Evolutionary conservation across 2,329 filamentous ascomycete genomes (phyloP), one percentile per base, ranked within the genome.

Genomic region (Pleoardoris graminearum): DNA sequence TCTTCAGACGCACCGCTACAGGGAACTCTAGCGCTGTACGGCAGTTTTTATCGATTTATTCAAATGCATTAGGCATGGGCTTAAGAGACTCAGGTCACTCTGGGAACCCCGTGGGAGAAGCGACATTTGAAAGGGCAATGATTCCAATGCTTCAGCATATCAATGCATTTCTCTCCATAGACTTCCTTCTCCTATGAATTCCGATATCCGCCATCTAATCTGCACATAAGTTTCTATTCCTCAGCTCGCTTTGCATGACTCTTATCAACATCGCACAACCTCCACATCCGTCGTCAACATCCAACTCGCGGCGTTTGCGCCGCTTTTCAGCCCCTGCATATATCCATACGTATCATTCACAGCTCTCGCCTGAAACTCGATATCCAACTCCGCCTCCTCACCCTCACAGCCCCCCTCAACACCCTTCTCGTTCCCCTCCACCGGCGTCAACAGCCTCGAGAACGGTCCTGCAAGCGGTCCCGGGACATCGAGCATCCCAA

Each of bases 341-440:
- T 11, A 14, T 1, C 30, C 43, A 25, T 22, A 38, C 19, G 16
- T 46, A 32, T 56, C 53, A 37, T 47, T 32, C 33, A 59, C 57
- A 10, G 57, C 54, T 36, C 57, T 39, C 19, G 57, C 54, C 51
- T 59, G 57, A 49, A 57, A 59, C 49, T 59, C 57, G 21, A 57
- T 46, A 32, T 46, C 51, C 23, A 59, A 22, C 39, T 57, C 54
- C 10, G 45, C 37, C 43, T 55, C 54, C 10, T 48, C 49, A 21
- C 54, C 54, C 35, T 7, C 43, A 35, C 57, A 59, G 7, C 48
- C 37, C 17, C 41, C 48, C 32, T 38, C 46, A 21, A 55, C 36
- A 14, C 57, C 57, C 43, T 46, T 19, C 46, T 54, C 54, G 27
- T 29, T 44, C n/a, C 51, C 57, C 21, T 57, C 54, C 21, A 35